Conservation (phyloP, 805 yeast species). For the Debaryomyces maramus region DNA sequence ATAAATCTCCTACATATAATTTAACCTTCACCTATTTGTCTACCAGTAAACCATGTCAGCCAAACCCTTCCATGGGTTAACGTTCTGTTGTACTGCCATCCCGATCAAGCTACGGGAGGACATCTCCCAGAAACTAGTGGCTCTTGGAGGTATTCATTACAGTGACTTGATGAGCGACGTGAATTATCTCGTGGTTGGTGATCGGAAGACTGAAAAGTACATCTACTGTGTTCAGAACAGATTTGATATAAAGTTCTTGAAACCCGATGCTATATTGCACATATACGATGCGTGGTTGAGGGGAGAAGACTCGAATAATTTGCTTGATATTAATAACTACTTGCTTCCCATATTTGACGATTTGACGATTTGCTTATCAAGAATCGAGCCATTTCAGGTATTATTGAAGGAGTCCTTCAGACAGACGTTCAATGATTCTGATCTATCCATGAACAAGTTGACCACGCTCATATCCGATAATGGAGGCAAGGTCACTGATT, state of each 20-base stretch:
- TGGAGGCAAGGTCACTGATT: slow-evolving; percentile 54
- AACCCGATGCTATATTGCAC: slow-evolving; percentile 43
- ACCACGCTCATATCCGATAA: slow-evolving; percentile 34
- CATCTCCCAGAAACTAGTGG: slow-evolving; percentile 45
- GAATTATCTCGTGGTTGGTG: slow-evolving; percentile 59
- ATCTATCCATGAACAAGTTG: slow-evolving; percentile 26
- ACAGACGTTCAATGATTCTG: slow-evolving; percentile 11
- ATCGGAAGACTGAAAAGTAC: slow-evolving; percentile 55
- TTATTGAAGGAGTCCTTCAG: slow-evolving; percentile 24
- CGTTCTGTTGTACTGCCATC: slow-evolving; percentile 61
- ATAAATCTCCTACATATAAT: slow-evolving; percentile 1
- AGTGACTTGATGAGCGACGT: slow-evolving; percentile 63
- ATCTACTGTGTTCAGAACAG: slow-evolving; percentile 50
- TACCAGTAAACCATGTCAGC: background rate
- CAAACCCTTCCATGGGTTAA: slow-evolving; percentile 46
- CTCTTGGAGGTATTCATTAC: slow-evolving; percentile 60
- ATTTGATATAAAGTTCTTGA: slow-evolving; percentile 57
- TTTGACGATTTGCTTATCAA: slow-evolving; percentile 47
- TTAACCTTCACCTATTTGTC: background rate
- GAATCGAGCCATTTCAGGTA: slow-evolving; percentile 19
- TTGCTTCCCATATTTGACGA: slow-evolving; percentile 46
- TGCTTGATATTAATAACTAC: slow-evolving; percentile 21
- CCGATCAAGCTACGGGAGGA: slow-evolving; percentile 40
- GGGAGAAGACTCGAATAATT: slow-evolving; percentile 42
- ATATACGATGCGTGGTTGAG: slow-evolving; percentile 53